These are phyloP conservation scores for Geosiphon pyriformis DNA, from an alignment of 192 early-diverging fungal genomes.

Conservation along the genomic window DNA sequence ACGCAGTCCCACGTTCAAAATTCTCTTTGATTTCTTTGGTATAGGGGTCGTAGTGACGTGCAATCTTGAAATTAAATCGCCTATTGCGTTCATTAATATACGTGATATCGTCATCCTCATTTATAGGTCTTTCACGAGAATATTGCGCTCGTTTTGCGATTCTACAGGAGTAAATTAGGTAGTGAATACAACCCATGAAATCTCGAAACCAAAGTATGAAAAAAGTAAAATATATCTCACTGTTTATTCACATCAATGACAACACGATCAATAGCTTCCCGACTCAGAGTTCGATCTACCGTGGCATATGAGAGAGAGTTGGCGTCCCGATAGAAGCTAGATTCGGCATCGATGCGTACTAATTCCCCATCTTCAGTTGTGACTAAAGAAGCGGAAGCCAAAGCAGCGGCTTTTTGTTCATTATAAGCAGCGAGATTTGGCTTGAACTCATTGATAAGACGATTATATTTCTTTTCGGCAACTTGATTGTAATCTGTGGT, in stretches of 20 bases:
- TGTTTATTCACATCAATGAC: slow-evolving; percentile 72
- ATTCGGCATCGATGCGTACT: slow-evolving; percentile 30
- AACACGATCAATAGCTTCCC: slow-evolving; percentile 62
- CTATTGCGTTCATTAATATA: slow-evolving; percentile 98
- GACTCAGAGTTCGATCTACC: slow-evolving; percentile 52
- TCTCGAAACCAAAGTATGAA: too few species aligned
- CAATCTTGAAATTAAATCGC: slow-evolving; percentile 94
- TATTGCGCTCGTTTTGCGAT: slow-evolving; percentile 54
- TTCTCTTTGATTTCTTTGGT: slow-evolving; percentile 89
- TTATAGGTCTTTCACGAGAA: slow-evolving; percentile 59
- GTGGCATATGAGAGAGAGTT: slow-evolving; percentile 63
- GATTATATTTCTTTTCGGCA: slow-evolving; percentile 84
- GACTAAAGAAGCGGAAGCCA: slow-evolving; percentile 26
- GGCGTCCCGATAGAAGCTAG: slow-evolving; percentile 58
- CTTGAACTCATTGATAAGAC: slow-evolving; percentile 71
- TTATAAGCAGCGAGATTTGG: slow-evolving; percentile 76
- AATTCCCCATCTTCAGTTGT: slow-evolving; percentile 35
- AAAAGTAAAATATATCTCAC: slow-evolving; percentile 25
- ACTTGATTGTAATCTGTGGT: slow-evolving; percentile 71
- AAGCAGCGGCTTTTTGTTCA: slow-evolving; percentile 51
- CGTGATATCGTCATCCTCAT: slow-evolving; percentile 84
- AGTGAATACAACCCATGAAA: too few species aligned
- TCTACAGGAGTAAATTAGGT: slow-evolving; percentile 33
- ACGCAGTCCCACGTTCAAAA: slow-evolving; percentile 80
- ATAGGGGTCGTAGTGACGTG: slow-evolving; percentile 90